These are phyloP conservation scores for Backusella mclennaniae DNA, from an alignment of 192 early-diverging fungal species.

Conservation along the genomic window DNA sequence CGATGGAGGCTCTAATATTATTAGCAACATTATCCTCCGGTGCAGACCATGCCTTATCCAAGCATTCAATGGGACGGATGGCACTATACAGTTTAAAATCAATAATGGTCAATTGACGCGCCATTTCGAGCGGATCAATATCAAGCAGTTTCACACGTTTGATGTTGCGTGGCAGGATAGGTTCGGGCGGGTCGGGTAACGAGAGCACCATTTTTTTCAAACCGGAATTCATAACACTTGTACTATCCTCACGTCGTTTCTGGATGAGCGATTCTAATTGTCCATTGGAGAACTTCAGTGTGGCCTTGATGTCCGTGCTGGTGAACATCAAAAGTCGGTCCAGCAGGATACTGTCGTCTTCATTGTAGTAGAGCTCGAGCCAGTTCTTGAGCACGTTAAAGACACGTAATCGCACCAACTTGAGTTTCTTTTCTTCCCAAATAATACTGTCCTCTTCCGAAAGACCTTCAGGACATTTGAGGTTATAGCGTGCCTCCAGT, in stretches of 20 bases:
- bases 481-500: constrained; percentile 74
- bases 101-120: constrained; percentile 91
- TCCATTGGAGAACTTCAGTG: constrained; percentile 26
- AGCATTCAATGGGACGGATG: constrained; percentile 85
- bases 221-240: constrained; percentile 34
- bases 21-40: constrained; percentile 62
- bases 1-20: constrained; percentile 87
- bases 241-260: constrained; percentile 34
- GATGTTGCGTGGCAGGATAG: constrained; percentile 76
- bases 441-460: constrained; percentile 60
- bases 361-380: constrained; percentile 84
- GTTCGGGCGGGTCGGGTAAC: constrained; percentile 60
- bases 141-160: constrained; percentile 79
- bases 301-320: constrained; percentile 17
- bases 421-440: constrained; percentile 87
- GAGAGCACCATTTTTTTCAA: constrained; percentile 66
- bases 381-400: constrained; percentile 94
- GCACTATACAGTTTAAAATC: constrained; percentile 76
- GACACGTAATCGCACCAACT: constrained; percentile 84
- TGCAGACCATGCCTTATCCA: constrained; percentile 82
- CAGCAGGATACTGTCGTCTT: constrained; percentile 59
- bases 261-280: constrained; percentile 24
- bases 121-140: constrained; percentile 87
- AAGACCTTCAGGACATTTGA: constrained; percentile 68
- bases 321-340: constrained; percentile 23